Evolutionary conservation across 2,329 filamentous ascomycete species (phyloP).

Genomic region (Ceratocystis alfenasii): DNA sequence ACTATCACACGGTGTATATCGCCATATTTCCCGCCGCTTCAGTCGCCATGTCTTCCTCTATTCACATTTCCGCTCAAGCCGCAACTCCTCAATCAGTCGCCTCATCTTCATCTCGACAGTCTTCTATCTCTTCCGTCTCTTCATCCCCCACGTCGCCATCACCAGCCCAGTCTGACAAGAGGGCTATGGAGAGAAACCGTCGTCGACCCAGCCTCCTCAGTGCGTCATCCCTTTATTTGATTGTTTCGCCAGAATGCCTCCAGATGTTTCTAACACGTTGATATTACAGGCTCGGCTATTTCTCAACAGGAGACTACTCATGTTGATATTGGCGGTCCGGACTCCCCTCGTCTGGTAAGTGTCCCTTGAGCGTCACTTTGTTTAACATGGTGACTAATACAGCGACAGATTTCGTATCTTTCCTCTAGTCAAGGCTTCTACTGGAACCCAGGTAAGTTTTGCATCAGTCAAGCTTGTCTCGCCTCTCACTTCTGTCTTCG

Average conservation of each 20-base stretch:
- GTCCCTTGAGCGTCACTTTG: conserved; percentile 26
- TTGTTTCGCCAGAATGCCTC: neutral
- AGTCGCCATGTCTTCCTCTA: conserved; percentile 53
- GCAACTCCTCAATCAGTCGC: conserved; percentile 28
- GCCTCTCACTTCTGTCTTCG: neutral
- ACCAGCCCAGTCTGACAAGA: conserved; percentile 17
- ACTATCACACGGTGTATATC: neutral
- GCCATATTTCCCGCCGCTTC: neutral
- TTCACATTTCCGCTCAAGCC: conserved; percentile 48
- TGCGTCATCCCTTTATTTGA: conserved; percentile 29
- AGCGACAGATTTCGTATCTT: conserved; percentile 59
- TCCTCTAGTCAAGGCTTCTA: conserved; percentile 69
- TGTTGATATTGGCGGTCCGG: conserved; percentile 63
- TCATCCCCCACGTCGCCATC: conserved; percentile 40
- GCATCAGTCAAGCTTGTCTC: neutral
- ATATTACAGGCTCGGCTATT: conserved; percentile 50
- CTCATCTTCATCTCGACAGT: conserved; percentile 33
- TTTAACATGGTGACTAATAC: neutral
- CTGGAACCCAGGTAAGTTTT: conserved; percentile 59
- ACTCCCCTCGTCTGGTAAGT: conserved; percentile 61
- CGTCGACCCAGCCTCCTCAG: conserved; percentile 52
- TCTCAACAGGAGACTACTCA: conserved; percentile 68
- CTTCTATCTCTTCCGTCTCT: conserved; percentile 37
- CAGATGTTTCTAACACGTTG: conserved; percentile 22
- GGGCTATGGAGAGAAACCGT: conserved; percentile 24